Evolutionary conservation across 768 basidiomycete genomes (phyloP).

Genomic region (Pisolithus albus): DNA sequence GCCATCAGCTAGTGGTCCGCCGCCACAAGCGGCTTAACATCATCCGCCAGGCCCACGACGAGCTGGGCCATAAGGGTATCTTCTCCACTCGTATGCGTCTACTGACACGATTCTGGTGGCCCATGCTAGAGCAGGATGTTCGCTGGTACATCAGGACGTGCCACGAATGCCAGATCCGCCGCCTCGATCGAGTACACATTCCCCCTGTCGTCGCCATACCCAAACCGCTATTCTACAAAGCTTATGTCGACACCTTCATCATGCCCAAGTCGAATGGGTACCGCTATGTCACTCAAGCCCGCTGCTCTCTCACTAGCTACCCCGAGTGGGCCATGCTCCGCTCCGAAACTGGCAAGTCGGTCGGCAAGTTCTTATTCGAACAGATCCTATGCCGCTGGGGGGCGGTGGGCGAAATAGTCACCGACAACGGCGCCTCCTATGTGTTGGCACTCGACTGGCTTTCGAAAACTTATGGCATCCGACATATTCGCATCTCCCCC

Average conservation of each 20-base stretch:
- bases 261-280: neutral
- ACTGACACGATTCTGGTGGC: constrained; percentile 3
- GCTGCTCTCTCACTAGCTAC: neutral
- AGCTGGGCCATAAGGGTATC: constrained; percentile 5
- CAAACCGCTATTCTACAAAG: constrained; percentile 10
- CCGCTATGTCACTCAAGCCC: constrained; percentile 13
- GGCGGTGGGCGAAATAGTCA: no score
- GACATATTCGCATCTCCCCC: constrained; percentile 14
- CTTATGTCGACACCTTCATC: neutral
- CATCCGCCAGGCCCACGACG: neutral
- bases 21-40: neutral
- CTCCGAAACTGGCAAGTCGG: constrained; percentile 9
- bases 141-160: constrained; percentile 21
- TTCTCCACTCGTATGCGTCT: neutral
- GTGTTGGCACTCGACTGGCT: neutral
- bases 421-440: neutral
- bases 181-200: constrained; percentile 14
- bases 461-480: neutral
- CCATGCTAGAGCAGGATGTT: neutral
- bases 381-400: no score
- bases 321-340: constrained; percentile 27
- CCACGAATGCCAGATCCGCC: constrained; percentile 29
- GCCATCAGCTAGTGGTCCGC: neutral
- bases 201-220: constrained; percentile 5
- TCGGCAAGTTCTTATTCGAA: no score